phyloP scores from a whole-genome alignment of 2,329 filamentous ascomycete genomes.

The Ophiosphaerella narmari region DNA sequence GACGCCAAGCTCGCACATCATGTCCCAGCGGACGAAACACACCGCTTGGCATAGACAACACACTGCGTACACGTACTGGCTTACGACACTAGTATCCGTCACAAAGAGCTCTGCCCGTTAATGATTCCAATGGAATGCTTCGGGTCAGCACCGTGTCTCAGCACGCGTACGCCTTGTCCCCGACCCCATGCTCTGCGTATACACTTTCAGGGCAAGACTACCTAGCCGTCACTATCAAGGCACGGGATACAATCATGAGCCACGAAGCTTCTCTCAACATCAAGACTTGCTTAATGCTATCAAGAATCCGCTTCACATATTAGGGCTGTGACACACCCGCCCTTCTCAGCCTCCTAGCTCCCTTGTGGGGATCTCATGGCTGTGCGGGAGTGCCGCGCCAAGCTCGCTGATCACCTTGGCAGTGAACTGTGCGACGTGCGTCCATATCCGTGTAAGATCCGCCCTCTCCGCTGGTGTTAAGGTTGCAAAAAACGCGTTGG shows the following conservation, averaged over 20 bases:
- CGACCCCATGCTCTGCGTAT: not conserved
- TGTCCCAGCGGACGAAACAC: not conserved
- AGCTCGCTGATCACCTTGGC: conserved; percentile 28
- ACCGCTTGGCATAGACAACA: conserved; percentile 7
- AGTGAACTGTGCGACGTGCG: conserved; percentile 12
- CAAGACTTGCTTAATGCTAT: conserved; percentile 17
- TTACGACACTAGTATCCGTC: not conserved
- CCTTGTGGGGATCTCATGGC: conserved; percentile 2
- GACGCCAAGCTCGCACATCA: not conserved
- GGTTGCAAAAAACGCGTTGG: too few relatives aligned
- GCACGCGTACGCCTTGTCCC: too few relatives aligned
- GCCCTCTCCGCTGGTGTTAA: not conserved
- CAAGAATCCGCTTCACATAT: conserved; percentile 12
- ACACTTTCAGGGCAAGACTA: not conserved
- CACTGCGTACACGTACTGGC: conserved; percentile 1
- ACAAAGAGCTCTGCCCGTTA: too few relatives aligned
- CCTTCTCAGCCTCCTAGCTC: conserved; percentile 1
- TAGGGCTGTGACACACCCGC: conserved; percentile 3
- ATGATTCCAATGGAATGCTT: too few relatives aligned
- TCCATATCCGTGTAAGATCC: conserved; percentile 15
- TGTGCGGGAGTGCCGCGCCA: conserved; percentile 21
- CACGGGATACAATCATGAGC: not conserved
- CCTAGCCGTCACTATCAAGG: not conserved
- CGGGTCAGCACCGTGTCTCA: too few relatives aligned
- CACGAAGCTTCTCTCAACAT: not conserved